Evolutionary conservation across 345 rosid genomes (phyloP).

Genomic region (Sisymbrium irio): DNA sequence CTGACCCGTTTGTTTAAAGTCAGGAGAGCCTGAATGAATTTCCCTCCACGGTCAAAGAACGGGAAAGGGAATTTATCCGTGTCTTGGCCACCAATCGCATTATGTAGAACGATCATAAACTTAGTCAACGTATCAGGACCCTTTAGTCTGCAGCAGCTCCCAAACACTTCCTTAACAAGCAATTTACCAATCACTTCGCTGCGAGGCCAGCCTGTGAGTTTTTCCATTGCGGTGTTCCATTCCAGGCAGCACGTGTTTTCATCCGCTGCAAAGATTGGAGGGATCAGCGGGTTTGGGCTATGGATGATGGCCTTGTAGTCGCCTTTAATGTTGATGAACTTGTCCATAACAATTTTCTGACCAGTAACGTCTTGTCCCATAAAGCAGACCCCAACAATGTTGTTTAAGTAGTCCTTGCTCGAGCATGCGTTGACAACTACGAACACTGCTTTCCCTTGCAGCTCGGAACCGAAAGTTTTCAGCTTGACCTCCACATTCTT

Average conservation of each 20-base stretch:
- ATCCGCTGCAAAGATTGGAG: slow-evolving; percentile 92
- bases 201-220: slow-evolving; percentile 74
- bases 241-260: slow-evolving; percentile 85
- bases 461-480: slow-evolving; percentile 62
- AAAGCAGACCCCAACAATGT: slow-evolving; percentile 90
- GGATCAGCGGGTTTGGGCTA: slow-evolving; percentile 87
- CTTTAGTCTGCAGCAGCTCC: slow-evolving; percentile 76
- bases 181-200: slow-evolving; percentile 74
- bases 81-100: slow-evolving; percentile 82
- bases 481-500: slow-evolving; percentile 86
- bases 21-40: slow-evolving; percentile 69
- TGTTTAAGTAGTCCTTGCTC: slow-evolving; percentile 77
- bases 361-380: slow-evolving; percentile 86
- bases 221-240: slow-evolving; percentile 97
- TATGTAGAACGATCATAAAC: slow-evolving; percentile 88
- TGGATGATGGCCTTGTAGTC: slow-evolving; percentile 90
- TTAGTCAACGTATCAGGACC: slow-evolving; percentile 84
- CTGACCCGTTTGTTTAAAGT: slow-evolving; percentile 81
- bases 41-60: slow-evolving; percentile 70
- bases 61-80: slow-evolving; percentile 73
- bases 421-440: slow-evolving; percentile 90
- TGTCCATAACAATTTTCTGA: slow-evolving; percentile 90
- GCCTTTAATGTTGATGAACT: slow-evolving; percentile 80
- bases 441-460: slow-evolving; percentile 59
- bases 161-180: slow-evolving; percentile 89